Percentiles rank a stretch among this genome's conserved stretches.
These are phyloP conservation scores for Arthrobotrys sphaeroides DNA, from an alignment of 2,329 filamentous ascomycete species.

Conservation along the genomic window DNA sequence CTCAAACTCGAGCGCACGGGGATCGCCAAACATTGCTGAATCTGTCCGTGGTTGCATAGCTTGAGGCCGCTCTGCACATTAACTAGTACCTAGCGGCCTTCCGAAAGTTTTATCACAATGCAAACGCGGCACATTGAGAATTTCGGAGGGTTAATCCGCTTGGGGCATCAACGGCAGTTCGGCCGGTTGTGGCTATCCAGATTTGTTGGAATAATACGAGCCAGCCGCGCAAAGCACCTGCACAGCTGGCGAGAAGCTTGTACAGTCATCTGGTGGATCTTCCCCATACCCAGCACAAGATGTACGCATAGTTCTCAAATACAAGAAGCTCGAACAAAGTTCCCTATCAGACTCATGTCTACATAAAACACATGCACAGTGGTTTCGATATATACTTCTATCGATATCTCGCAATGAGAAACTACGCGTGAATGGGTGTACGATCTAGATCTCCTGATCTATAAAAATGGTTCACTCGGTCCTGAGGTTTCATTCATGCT, in stretches of 20 bases:
- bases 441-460: no score
- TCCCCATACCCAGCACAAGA: background rate
- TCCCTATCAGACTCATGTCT: no score
- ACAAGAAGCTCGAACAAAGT: no score
- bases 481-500: no score
- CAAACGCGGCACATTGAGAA: slow-evolving; percentile 32
- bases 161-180: background rate
- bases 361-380: no score
- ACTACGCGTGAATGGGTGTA: no score
- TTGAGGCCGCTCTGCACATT: slow-evolving; percentile 12
- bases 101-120: slow-evolving; percentile 12
- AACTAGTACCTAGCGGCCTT: background rate
- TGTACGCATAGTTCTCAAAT: no score
- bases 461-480: no score
- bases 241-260: background rate
- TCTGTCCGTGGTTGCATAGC: slow-evolving; percentile 5
- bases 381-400: no score
- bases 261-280: background rate
- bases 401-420: no score
- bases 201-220: slow-evolving; percentile 13
- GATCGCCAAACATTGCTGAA: slow-evolving; percentile 37
- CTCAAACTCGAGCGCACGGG: slow-evolving; percentile 6
- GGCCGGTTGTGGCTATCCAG: background rate
- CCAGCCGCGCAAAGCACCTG: background rate
- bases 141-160: slow-evolving; percentile 2